Evolutionary conservation across 208 protist genomes (phyloP).

Genomic region (Cochliopodium minus): DNA sequence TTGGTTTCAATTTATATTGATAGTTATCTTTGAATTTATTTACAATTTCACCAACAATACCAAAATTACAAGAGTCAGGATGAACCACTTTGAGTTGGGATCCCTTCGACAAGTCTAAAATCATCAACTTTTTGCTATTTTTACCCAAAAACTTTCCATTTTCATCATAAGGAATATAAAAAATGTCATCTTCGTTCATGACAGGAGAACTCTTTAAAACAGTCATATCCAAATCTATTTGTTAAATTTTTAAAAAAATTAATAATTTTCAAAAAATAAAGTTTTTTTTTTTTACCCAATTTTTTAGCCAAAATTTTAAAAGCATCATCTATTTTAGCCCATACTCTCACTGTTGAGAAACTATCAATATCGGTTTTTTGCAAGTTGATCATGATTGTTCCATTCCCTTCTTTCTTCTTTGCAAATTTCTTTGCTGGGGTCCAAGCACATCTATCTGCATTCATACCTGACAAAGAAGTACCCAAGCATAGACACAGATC

Average conservation of each 20-base stretch:
- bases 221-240: constrained; percentile 1
- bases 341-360: constrained; percentile 17
- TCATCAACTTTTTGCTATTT: neutral
- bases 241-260: too few relatives aligned
- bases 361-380: constrained; percentile 21
- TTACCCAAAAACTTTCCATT: constrained; percentile 7
- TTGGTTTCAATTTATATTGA: neutral
- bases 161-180: constrained; percentile 14
- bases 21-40: neutral
- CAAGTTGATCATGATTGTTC: constrained; percentile 27
- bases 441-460: constrained; percentile 15
- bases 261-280: too few relatives aligned
- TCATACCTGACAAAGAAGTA: constrained; percentile 19
- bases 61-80: neutral
- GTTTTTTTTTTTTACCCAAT: too few relatives aligned
- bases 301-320: constrained; percentile 11
- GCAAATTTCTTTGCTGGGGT: constrained; percentile 8
- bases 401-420: constrained; percentile 7
- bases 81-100: neutral
- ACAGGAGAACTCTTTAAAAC: neutral
- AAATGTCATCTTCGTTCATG: neutral
- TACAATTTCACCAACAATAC: neutral
- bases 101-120: neutral
- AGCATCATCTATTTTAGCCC: constrained; percentile 17
- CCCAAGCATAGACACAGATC: constrained; percentile 13